These are phyloP conservation scores for Pholiota conissans DNA, from an alignment of 768 basidiomycete species.

Conservation along the genomic window DNA sequence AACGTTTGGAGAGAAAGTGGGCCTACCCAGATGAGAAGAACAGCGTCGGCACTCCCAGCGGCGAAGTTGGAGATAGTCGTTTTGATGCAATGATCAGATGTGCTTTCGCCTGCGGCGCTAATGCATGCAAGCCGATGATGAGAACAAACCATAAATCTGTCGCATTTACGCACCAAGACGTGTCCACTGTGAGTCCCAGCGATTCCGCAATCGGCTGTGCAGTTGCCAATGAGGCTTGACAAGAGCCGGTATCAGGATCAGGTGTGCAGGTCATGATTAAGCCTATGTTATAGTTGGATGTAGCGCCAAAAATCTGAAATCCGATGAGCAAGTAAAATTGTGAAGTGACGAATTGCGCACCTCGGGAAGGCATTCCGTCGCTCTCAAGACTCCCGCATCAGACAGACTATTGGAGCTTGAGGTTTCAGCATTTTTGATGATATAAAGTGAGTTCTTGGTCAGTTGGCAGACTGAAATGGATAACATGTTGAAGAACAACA, in stretches of 20 bases:
- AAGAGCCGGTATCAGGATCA: background rate
- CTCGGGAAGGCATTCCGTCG: background rate
- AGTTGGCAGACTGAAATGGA: background rate
- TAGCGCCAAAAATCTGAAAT: background rate
- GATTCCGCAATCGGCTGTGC: slow-evolving; percentile 7
- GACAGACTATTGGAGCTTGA: background rate
- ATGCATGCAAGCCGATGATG: background rate
- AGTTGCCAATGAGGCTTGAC: background rate
- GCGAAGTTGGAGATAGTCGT: slow-evolving; percentile 5
- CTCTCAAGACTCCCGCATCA: background rate
- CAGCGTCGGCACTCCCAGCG: slow-evolving; percentile 3
- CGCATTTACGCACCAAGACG: slow-evolving; percentile 7
- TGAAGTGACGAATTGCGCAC: background rate
- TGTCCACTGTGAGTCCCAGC: slow-evolving; percentile 7
- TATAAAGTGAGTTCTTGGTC: background rate
- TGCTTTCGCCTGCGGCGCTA: background rate
- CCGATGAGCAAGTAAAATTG: background rate
- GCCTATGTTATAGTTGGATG: background rate
- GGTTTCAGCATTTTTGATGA: background rate
- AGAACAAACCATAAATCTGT: background rate
- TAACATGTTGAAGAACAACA: background rate
- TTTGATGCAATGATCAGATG: slow-evolving; percentile 5
- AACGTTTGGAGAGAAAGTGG: background rate
- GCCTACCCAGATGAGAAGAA: slow-evolving; percentile 12
- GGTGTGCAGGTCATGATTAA: background rate